A percentile compares a stretch with the other conserved stretches of the same genome.
These are phyloP conservation scores for Lodderomyces pseudojiufengensis DNA, from an alignment of 1,139 yeast genomes.

Conservation along the genomic window DNA sequence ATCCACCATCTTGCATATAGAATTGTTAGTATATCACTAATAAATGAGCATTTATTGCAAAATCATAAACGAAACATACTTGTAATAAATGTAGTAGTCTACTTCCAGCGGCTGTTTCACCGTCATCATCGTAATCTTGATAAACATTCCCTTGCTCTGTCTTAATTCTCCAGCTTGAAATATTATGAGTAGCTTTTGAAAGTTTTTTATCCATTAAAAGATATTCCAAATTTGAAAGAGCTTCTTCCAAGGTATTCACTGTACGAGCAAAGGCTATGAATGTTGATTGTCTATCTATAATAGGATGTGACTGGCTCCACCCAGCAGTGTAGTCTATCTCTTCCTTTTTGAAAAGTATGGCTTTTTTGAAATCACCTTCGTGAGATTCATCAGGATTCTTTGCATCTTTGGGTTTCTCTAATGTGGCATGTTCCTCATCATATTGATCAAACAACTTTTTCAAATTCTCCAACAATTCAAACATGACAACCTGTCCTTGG, in stretches of 20 bases:
- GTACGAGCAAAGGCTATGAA: slow-evolving; percentile 73
- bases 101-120: slow-evolving; percentile 96
- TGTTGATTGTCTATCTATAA: slow-evolving; percentile 79
- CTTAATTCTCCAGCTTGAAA: slow-evolving; percentile 80
- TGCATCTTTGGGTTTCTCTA: slow-evolving; percentile 4
- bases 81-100: slow-evolving; percentile 76
- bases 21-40: slow-evolving; percentile 21
- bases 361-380: neutral
- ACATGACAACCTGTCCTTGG: slow-evolving; percentile 69
- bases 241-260: slow-evolving; percentile 64
- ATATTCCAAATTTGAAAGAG: slow-evolving; percentile 45
- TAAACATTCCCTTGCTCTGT: slow-evolving; percentile 49
- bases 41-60: neutral
- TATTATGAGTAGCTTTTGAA: slow-evolving; percentile 69
- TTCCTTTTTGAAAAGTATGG: too few relatives aligned
- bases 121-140: slow-evolving; percentile 95
- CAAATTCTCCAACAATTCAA: slow-evolving; percentile 69
- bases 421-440: slow-evolving; percentile 18
- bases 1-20: slow-evolving; percentile 54
- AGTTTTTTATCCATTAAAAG: slow-evolving; percentile 66
- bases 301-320: slow-evolving; percentile 76
- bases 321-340: slow-evolving; percentile 50
- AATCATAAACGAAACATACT: slow-evolving; percentile 27
- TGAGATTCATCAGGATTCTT: neutral
- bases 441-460: slow-evolving; percentile 47